Conservation (phyloP, 768 basidiomycete species). For the Rhizopogon salebrosus region DNA sequence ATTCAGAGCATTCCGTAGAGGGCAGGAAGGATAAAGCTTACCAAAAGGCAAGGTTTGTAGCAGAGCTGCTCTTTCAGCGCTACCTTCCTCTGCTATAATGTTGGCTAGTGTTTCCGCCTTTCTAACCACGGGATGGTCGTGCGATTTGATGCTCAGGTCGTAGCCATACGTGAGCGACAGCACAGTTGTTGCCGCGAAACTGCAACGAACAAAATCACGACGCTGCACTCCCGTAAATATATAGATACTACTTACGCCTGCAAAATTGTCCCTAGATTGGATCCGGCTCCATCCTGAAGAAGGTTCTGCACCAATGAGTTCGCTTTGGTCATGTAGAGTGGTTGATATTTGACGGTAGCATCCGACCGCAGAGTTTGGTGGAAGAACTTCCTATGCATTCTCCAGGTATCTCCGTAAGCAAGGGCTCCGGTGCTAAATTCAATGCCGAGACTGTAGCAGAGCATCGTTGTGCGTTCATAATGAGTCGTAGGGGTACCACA, state of each 20-base stretch:
- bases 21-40: conserved; percentile 4
- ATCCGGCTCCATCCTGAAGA: background rate
- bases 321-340: background rate
- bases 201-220: background rate
- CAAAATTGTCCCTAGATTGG: background rate
- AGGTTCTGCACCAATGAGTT: conserved; percentile 1
- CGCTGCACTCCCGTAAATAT: background rate
- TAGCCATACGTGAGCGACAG: conserved; percentile 9
- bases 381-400: conserved; percentile 12
- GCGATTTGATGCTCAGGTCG: conserved; percentile 1
- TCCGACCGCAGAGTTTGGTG: conserved; percentile 6
- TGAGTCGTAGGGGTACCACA: background rate
- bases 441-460: conserved; percentile 6
- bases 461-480: background rate
- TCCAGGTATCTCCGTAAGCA: conserved; percentile 15
- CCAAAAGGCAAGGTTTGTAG: conserved; percentile 12
- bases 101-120: background rate
- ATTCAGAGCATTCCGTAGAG: background rate
- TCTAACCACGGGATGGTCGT: conserved; percentile 5
- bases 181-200: conserved; percentile 5
- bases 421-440: conserved; percentile 8
- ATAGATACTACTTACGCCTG: background rate
- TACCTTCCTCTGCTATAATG: background rate
- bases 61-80: conserved; percentile 2
- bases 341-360: background rate